Evolutionary conservation across 345 rosid species (phyloP).

Genomic region (Xanthoceras sorbifolium): DNA sequence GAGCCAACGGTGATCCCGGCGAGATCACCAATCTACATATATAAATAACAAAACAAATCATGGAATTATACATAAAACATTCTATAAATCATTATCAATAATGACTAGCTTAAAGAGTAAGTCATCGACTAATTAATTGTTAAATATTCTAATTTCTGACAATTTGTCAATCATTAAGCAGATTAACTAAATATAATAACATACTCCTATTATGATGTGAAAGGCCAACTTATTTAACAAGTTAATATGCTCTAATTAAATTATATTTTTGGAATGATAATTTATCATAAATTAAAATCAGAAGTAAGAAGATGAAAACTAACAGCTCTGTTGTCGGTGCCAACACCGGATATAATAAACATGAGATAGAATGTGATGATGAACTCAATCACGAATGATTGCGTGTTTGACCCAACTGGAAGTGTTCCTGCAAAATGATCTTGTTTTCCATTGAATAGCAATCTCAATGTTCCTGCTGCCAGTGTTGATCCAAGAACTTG

Average conservation of each 20-base stretch:
- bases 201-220: neutral
- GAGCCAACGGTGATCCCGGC: slow-evolving; percentile 94
- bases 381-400: slow-evolving; percentile 83
- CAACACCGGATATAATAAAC: slow-evolving; percentile 86
- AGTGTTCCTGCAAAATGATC: slow-evolving; percentile 73
- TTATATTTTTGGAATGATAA: neutral
- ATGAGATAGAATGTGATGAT: slow-evolving; percentile 92
- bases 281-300: neutral
- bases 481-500: slow-evolving; percentile 80
- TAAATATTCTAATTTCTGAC: neutral
- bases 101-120: slow-evolving; percentile 1
- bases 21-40: slow-evolving; percentile 82
- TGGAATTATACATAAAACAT: neutral
- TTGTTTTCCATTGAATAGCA: slow-evolving; percentile 62
- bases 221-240: neutral
- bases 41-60: neutral
- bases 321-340: slow-evolving; percentile 94
- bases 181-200: neutral
- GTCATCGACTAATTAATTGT: neutral
- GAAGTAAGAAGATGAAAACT: slow-evolving; percentile 25
- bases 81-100: neutral
- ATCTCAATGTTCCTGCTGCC: slow-evolving; percentile 75
- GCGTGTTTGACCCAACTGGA: slow-evolving; percentile 69
- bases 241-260: neutral
- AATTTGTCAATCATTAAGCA: neutral